These are phyloP conservation scores for Yarrowia osloensis DNA, from an alignment of 805 yeast genomes.

Conservation along the genomic window DNA sequence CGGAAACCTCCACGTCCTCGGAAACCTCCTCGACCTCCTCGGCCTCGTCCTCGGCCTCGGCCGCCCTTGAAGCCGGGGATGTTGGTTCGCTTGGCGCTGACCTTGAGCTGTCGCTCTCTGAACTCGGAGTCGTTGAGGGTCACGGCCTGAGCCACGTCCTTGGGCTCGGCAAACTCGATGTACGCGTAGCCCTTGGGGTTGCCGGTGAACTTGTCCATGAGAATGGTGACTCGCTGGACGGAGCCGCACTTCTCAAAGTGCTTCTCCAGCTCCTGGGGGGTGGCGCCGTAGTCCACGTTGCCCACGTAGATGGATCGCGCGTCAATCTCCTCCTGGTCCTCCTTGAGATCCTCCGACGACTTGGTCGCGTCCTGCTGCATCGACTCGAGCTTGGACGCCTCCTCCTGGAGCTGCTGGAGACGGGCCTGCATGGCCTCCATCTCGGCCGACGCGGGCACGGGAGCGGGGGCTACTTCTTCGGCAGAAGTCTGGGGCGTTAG, in stretches of 20 bases:
- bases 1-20: slow-evolving; percentile 48
- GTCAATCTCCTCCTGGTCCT: slow-evolving; percentile 67
- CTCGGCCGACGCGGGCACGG: slow-evolving; percentile 3
- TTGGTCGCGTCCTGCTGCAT: slow-evolving; percentile 54
- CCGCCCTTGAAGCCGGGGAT: slow-evolving; percentile 70
- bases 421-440: slow-evolving; percentile 47
- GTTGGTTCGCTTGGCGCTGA: slow-evolving; percentile 76
- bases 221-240: slow-evolving; percentile 77
- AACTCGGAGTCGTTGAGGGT: slow-evolving; percentile 64
- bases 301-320: slow-evolving; percentile 79
- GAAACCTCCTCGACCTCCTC: slow-evolving; percentile 43
- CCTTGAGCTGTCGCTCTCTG: slow-evolving; percentile 71
- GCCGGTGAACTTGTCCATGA: slow-evolving; percentile 71
- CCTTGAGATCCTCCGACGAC: slow-evolving; percentile 48
- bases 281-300: slow-evolving; percentile 76
- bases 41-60: slow-evolving; percentile 51
- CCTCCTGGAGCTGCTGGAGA: slow-evolving; percentile 60
- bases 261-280: slow-evolving; percentile 76
- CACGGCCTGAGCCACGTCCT: slow-evolving; percentile 66
- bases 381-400: slow-evolving; percentile 61
- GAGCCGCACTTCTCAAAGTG: slow-evolving; percentile 71
- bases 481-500: slow-evolving; percentile 25
- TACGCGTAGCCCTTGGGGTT: slow-evolving; percentile 87
- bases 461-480: not conserved
- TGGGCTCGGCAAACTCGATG: slow-evolving; percentile 73